Conservation (phyloP, 495 filamentous ascomycete species). For the Penicillium flavigenum region DNA sequence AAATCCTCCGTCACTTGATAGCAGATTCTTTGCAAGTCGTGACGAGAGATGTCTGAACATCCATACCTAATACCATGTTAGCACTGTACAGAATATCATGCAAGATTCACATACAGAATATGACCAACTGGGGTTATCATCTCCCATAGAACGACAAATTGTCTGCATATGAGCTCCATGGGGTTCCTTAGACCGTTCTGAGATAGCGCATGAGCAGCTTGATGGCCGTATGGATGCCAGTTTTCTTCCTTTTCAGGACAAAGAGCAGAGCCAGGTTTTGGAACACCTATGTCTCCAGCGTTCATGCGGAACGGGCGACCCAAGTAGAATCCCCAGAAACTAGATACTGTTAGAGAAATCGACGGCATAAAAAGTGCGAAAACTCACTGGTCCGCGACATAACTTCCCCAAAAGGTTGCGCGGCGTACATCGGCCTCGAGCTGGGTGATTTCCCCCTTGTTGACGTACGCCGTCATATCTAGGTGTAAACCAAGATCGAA, state of each 20-base stretch:
- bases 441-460: conserved; percentile 42
- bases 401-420: conserved; percentile 52
- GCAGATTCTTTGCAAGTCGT: conserved; percentile 46
- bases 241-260: conserved; percentile 34
- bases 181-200: conserved; percentile 35
- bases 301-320: conserved; percentile 49
- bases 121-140: conserved; percentile 49
- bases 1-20: conserved; percentile 46
- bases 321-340: conserved; percentile 52
- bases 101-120: conserved; percentile 40
- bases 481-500: conserved; percentile 52
- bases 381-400: conserved; percentile 49
- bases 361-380: background rate
- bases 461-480: conserved; percentile 48
- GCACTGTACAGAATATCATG: background rate
- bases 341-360: conserved; percentile 14
- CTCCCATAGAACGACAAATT: conserved; percentile 50
- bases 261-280: conserved; percentile 43
- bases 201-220: conserved; percentile 19
- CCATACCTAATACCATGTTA: conserved; percentile 38
- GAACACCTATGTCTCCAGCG: conserved; percentile 45
- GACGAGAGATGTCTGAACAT: conserved; percentile 45
- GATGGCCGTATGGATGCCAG: conserved; percentile 50
- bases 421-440: conserved; percentile 47
- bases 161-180: conserved; percentile 43